Evolutionary conservation across 2,329 filamentous ascomycete species (phyloP).

Genomic region (Clarireedia sp.): DNA sequence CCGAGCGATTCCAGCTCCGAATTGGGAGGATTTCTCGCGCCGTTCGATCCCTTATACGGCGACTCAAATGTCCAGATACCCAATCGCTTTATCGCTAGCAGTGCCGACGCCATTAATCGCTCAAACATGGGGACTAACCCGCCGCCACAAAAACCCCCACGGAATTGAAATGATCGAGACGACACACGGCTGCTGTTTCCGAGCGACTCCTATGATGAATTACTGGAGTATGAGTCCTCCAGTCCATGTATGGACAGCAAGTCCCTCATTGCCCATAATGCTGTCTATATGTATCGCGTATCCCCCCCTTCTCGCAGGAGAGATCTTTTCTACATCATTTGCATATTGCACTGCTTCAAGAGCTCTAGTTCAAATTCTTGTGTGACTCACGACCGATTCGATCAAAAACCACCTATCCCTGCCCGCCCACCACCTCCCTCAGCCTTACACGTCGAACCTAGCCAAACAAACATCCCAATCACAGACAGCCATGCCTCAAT

Average conservation of each 20-base stretch:
- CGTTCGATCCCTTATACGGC: neutral
- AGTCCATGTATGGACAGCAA: neutral
- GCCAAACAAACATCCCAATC: neutral
- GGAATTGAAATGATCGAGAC: neutral
- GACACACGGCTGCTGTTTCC: neutral
- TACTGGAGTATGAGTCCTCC: no score
- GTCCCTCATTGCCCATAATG: neutral
- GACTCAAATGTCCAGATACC: neutral
- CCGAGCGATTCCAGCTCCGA: neutral
- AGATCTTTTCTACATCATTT: neutral
- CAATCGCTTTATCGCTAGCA: neutral
- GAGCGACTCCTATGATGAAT: neutral
- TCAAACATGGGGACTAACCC: neutral
- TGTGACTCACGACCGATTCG: neutral
- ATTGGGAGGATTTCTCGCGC: neutral
- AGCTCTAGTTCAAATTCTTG: neutral
- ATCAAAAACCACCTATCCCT: neutral
- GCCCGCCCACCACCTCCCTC: neutral
- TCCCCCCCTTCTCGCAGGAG: neutral
- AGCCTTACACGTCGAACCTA: neutral
- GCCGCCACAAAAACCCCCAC: neutral
- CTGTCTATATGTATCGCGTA: neutral
- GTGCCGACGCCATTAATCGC: neutral
- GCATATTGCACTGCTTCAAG: neutral
- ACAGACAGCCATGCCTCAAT: conserved; percentile 1